phyloP scores from a whole-genome alignment of 768 basidiomycete species.

The Glaciozyma martinii region DNA sequence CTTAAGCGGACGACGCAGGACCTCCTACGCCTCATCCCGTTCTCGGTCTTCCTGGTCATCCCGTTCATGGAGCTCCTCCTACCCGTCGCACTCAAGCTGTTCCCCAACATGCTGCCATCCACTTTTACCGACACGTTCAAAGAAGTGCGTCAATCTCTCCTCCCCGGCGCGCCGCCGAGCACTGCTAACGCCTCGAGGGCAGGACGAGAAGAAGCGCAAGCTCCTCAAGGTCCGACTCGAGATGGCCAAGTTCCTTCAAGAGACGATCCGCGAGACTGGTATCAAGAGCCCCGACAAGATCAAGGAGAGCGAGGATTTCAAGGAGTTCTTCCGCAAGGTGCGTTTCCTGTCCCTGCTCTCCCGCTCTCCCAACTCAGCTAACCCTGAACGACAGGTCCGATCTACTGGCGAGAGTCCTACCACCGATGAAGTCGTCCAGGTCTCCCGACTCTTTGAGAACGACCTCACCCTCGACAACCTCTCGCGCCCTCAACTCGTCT shows the following conservation, averaged over 20 bases:
- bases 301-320: conserved; percentile 88
- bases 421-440: conserved; percentile 76
- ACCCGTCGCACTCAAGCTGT: conserved; percentile 89
- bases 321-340: conserved; percentile 98
- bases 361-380: neutral
- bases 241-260: conserved; percentile 99
- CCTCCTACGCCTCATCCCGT: conserved; percentile 82
- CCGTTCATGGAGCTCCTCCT: conserved; percentile 98
- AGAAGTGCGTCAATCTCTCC: conserved; percentile 52
- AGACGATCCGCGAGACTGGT: conserved; percentile 88
- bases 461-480: conserved; percentile 97
- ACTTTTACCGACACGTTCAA: conserved; percentile 97
- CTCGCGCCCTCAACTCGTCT: conserved; percentile 93
- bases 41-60: conserved; percentile 85
- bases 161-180: too few relatives aligned
- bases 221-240: conserved; percentile 86
- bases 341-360: conserved; percentile 11
- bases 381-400: conserved; percentile 53
- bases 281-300: conserved; percentile 81
- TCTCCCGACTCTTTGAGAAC: conserved; percentile 93
- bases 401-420: conserved; percentile 93
- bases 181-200: neutral
- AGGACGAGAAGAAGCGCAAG: conserved; percentile 97
- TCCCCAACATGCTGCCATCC: conserved; percentile 97
- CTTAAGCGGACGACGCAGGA: conserved; percentile 89